Evolutionary conservation across 1,284 basidiomycete genomes (phyloP), one percentile per base, ranked within the genome.

Genomic region (Afroboletus lepidellus): DNA sequence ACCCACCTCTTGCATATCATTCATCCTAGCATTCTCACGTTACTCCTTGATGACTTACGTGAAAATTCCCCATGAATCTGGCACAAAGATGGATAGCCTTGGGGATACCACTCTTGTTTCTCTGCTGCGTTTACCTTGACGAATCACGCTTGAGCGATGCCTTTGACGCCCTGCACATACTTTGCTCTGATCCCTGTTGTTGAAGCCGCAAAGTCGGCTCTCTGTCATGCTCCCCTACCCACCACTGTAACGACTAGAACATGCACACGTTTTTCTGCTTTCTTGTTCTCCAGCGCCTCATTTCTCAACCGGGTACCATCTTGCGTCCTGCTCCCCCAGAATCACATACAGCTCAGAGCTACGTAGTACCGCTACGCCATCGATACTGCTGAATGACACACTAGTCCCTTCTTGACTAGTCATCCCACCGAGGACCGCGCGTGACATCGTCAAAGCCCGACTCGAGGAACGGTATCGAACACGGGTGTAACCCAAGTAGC

Each of bases 241-340:
- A 58, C 59, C 61, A 71, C 52, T 84, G 82, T 84, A 83, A 84
- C 75, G 77, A 83, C 77, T 83, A 85, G 80, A 57, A 82, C 76
- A 85, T 81, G 77, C 77, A 75, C 72, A 58, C 63, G 49, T 67
- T 57, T n/a, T 68, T 63, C 66, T 60, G 63, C 58, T 53, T 60
- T 67, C 69, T 63, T 60, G 61, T 61, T 62, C 61, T 60, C 13
- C 36, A 23, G 37, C 23, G 54, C 54, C 64, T 64, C 53, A 56
- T 57, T 55, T 57, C 60, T 56, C 57, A 60, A 39, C 47, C 15
- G 44, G 46, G 46, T 57, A 58, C 51, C 52, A 52, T 51, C 47
- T 45, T 57, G 51, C 41, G 47, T 44, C 46, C 42, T 48, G 16
- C 32, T 51, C 50, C 51, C 43, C 32, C 38, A 63, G 63, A 65